A percentile compares a stretch with the other conserved stretches of the same genome.
Evolutionary conservation across 306 rosid genomes (phyloP).

Genomic region (Rosa rugosa): DNA sequence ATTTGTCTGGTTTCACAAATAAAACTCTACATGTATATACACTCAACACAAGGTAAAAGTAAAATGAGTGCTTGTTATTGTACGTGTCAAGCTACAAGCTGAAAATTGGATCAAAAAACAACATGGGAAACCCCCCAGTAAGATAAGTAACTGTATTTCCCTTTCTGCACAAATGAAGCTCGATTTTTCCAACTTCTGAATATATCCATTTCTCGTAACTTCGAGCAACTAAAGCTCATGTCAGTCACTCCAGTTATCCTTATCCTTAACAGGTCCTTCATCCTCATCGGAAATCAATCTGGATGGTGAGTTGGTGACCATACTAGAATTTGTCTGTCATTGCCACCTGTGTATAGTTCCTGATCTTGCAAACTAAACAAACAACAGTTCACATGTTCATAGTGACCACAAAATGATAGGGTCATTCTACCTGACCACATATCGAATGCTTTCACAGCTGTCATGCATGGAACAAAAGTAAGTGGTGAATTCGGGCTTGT

Average conservation of each 20-base stretch:
- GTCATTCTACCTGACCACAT: constrained; percentile 77
- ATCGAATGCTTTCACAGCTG: constrained; percentile 80
- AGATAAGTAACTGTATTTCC: neutral
- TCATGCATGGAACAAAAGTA: constrained; percentile 95
- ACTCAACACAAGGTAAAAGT: neutral
- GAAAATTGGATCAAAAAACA: neutral
- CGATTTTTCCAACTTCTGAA: neutral
- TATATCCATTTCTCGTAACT: neutral
- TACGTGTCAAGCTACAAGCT: neutral
- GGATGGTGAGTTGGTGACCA: constrained; percentile 89
- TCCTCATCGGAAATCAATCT: constrained; percentile 53
- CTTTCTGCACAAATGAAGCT: neutral
- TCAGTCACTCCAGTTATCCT: constrained; percentile 85
- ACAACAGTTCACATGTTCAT: constrained; percentile 81
- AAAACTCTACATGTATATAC: neutral
- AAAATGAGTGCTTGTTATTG: neutral
- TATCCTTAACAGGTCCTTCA: constrained; percentile 48
- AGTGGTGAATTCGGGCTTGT: constrained; percentile 63
- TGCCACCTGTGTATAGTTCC: constrained; percentile 94
- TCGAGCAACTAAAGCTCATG: constrained; percentile 2
- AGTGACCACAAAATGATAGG: constrained; percentile 71
- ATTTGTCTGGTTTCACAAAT: neutral
- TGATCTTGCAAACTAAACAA: constrained; percentile 77
- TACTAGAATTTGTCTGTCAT: constrained; percentile 84
- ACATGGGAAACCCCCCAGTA: neutral